phyloP scores from a whole-genome alignment of 2,329 filamentous ascomycete species.

The Teratosphaeria epicoccoides region DNA sequence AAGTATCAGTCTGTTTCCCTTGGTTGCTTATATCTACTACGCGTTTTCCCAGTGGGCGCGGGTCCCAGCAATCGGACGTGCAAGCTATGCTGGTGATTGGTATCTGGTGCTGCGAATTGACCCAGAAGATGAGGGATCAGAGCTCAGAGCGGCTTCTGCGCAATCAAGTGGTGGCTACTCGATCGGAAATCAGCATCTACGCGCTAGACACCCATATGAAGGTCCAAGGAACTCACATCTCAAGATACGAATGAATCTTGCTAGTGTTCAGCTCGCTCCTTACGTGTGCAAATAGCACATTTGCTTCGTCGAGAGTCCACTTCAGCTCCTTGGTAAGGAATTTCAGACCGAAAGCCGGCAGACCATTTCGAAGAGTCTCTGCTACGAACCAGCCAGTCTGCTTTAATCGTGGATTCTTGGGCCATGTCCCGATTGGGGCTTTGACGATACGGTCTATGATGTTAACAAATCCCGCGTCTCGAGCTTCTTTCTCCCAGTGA shows the following conservation, averaged over 20 bases:
- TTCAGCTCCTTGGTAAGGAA: constrained; percentile 33
- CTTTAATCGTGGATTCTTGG: constrained; percentile 19
- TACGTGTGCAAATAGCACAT: constrained; percentile 35
- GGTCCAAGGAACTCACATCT: constrained; percentile 28
- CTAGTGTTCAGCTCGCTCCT: constrained; percentile 30
- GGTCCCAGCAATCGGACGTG: background rate
- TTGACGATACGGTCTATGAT: constrained; percentile 15
- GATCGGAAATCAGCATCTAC: background rate
- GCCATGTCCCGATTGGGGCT: constrained; percentile 20
- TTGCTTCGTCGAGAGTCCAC: constrained; percentile 35
- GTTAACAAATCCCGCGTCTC: constrained; percentile 16
- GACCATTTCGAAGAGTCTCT: constrained; percentile 25
- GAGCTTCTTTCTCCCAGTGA: background rate
- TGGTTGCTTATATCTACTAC: too few relatives aligned
- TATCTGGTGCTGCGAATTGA: too few relatives aligned
- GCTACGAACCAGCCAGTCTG: constrained; percentile 11
- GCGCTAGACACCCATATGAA: background rate
- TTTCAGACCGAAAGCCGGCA: constrained; percentile 35
- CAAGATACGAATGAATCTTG: constrained; percentile 33
- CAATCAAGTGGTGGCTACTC: background rate
- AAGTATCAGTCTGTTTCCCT: too few relatives aligned
- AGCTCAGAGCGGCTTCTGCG: background rate
- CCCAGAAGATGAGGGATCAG: background rate
- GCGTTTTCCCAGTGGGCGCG: too few relatives aligned
- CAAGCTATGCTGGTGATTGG: background rate